Conservation (phyloP, 345 rosid species). For the Iberis pinnata region DNA sequence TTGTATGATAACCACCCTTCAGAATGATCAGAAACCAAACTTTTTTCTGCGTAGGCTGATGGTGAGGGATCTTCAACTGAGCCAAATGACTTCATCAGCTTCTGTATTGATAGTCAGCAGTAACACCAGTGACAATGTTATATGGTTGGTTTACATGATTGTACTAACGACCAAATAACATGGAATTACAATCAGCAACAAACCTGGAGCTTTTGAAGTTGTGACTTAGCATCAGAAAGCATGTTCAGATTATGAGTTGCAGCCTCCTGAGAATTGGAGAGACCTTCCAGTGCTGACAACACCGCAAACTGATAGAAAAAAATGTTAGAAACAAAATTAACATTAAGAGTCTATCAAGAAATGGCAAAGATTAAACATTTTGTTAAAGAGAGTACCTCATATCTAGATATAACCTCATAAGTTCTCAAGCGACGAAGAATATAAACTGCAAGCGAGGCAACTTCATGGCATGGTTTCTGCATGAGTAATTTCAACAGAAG, state of each 20-base stretch:
- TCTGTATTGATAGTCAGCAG: conserved; percentile 46
- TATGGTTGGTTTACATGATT: conserved; percentile 14
- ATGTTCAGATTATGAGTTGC: conserved; percentile 33
- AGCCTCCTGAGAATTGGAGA: conserved; percentile 37
- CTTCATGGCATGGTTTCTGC: conserved; percentile 76
- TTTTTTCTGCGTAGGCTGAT: conserved; percentile 58
- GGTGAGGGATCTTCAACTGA: conserved; percentile 89
- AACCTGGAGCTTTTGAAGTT: conserved; percentile 79
- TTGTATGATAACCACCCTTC: conserved; percentile 78
- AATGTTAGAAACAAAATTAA: conserved; percentile 21
- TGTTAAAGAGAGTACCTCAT: conserved; percentile 52
- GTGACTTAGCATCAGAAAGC: conserved; percentile 58
- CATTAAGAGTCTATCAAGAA: conserved; percentile 8
- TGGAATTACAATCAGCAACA: conserved; percentile 30
- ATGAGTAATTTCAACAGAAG: conserved; percentile 66
- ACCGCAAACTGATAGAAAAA: conserved; percentile 59
- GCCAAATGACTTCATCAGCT: conserved; percentile 58
- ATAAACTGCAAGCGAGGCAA: conserved; percentile 70
- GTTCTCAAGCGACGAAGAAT: conserved; percentile 79
- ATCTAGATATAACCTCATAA: conserved; percentile 86
- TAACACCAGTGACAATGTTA: conserved; percentile 25
- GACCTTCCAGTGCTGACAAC: conserved; percentile 53
- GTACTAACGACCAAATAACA: conserved; percentile 14
- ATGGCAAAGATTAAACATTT: not conserved
- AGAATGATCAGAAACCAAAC: conserved; percentile 56